These are phyloP conservation scores for Colletotrichum neosansevieriae DNA, from an alignment of 2,329 filamentous ascomycete species.

Conservation along the genomic window DNA sequence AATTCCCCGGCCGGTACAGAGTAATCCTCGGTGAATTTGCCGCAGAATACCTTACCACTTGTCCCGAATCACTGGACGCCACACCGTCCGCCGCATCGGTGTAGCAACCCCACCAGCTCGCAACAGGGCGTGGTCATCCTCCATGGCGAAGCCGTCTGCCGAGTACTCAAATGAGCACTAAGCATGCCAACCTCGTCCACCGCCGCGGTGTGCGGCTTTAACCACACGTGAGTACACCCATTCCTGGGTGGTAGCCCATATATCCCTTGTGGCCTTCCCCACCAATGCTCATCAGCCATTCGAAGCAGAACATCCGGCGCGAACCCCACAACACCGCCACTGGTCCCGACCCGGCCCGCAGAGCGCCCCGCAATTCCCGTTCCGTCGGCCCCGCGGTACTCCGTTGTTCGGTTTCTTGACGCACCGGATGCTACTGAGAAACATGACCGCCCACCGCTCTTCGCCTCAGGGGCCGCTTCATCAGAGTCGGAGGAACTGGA, in stretches of 20 bases:
- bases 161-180: background rate
- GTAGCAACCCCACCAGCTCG: too few species aligned
- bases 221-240: conserved; percentile 6
- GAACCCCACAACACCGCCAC: conserved; percentile 5
- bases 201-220: conserved; percentile 1
- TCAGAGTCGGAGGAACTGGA: background rate
- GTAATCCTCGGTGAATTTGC: background rate
- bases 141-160: background rate
- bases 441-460: background rate
- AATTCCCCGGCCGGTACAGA: background rate
- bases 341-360: background rate
- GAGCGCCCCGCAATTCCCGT: conserved; percentile 33
- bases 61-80: background rate
- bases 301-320: background rate
- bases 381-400: conserved; percentile 13
- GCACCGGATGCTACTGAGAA: conserved; percentile 5
- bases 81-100: background rate
- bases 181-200: conserved; percentile 31
- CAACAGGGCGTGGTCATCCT: too few species aligned
- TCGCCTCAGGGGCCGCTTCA: background rate
- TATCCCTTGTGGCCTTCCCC: too few species aligned
- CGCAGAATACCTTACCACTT: conserved; percentile 7
- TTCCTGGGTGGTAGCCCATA: background rate
- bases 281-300: too few species aligned
- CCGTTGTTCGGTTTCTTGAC: conserved; percentile 17